phyloP scores from a whole-genome alignment of 192 early-diverging fungal species.

The Glomus cerebriforme region DNA sequence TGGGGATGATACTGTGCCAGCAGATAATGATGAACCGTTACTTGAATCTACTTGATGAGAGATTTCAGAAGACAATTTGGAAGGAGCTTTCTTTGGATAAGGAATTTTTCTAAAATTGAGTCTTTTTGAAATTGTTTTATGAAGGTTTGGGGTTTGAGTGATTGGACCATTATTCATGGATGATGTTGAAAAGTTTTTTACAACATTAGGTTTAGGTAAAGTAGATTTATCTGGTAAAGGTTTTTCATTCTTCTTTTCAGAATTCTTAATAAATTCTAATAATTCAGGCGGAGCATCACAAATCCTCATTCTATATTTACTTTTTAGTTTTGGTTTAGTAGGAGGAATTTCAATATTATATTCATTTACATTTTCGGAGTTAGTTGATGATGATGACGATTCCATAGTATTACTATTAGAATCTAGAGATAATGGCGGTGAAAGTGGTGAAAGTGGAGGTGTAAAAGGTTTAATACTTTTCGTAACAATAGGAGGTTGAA shows the following conservation, averaged over 20 bases:
- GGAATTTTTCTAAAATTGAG: background rate
- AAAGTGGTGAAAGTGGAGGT: background rate
- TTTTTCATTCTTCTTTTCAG: background rate
- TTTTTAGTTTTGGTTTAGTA: background rate
- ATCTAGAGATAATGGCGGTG: background rate
- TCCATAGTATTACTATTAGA: background rate
- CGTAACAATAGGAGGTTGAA: background rate
- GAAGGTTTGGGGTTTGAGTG: background rate
- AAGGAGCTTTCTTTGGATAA: slow-evolving; percentile 5
- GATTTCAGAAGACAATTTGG: slow-evolving; percentile 8
- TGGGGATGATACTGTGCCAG: background rate
- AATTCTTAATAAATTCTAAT: slow-evolving; percentile 1
- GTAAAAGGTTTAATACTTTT: background rate
- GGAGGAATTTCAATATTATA: background rate
- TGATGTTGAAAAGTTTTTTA: background rate
- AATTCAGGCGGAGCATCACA: background rate
- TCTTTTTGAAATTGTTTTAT: background rate
- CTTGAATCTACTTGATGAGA: background rate
- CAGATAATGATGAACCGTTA: background rate
- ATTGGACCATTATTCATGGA: too few species aligned
- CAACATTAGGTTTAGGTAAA: background rate
- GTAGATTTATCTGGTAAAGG: background rate
- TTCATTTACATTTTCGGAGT: background rate
- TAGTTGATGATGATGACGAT: background rate
- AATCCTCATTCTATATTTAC: slow-evolving; percentile 6